These are phyloP conservation scores for Beauveria australis DNA, from an alignment of 2,329 filamentous ascomycete genomes.

Conservation along the genomic window DNA sequence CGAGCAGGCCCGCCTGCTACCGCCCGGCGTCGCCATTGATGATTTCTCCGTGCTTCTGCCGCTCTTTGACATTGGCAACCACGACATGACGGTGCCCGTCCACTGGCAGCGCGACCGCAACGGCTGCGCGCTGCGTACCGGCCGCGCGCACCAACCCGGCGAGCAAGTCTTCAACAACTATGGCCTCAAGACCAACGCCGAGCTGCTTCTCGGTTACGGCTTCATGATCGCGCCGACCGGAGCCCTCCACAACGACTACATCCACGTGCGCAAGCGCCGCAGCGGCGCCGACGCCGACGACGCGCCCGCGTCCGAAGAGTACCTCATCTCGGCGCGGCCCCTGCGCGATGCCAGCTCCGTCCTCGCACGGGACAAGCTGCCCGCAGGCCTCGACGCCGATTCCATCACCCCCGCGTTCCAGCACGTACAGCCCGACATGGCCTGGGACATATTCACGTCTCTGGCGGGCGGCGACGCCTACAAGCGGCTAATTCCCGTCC, in stretches of 20 bases:
- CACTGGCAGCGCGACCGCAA: constrained; percentile 42
- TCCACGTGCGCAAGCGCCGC: constrained; percentile 44
- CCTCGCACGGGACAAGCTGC: constrained; percentile 34
- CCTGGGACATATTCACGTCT: constrained; percentile 39
- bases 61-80: constrained; percentile 64
- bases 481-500: neutral
- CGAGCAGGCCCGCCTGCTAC: constrained; percentile 58
- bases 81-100: constrained; percentile 51
- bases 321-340: constrained; percentile 45
- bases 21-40: constrained; percentile 32
- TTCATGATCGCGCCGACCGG: constrained; percentile 45
- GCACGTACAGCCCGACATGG: constrained; percentile 45
- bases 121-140: constrained; percentile 35
- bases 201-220: constrained; percentile 57
- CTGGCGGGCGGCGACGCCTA: constrained; percentile 18
- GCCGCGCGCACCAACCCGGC: constrained; percentile 38
- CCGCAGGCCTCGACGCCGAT: constrained; percentile 15
- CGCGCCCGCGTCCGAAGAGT: constrained; percentile 28
- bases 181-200: constrained; percentile 64
- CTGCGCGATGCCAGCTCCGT: constrained; percentile 39
- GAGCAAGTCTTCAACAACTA: constrained; percentile 63
- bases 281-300: constrained; percentile 12
- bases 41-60: constrained; percentile 63
- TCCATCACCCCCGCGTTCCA: constrained; percentile 32
- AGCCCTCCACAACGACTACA: constrained; percentile 50